Conservation (phyloP, 179 eudicot species). For the Heliamphora pulchella region DNA sequence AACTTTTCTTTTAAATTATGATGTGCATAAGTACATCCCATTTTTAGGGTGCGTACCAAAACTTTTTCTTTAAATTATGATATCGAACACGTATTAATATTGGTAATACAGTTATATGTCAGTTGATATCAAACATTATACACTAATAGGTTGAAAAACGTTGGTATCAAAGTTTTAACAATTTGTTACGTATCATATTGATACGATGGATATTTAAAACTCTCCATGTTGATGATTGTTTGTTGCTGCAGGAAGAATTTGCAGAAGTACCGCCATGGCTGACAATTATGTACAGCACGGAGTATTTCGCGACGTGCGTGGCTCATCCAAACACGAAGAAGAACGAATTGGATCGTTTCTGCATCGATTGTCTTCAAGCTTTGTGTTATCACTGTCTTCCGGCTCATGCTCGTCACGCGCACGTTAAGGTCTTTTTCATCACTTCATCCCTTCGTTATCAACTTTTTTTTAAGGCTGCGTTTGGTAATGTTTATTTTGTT, state of each 20-base stretch:
- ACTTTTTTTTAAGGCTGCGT: too few species aligned
- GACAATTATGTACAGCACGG: not conserved
- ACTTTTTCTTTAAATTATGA: too few species aligned
- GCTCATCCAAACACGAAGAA: constrained; percentile 9
- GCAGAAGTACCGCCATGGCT: constrained; percentile 14
- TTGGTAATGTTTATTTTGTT: too few species aligned
- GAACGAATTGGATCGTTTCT: constrained; percentile 15
- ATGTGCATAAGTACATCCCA: too few species aligned
- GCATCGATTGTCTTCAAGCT: constrained; percentile 4
- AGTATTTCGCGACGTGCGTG: not conserved
- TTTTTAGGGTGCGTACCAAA: too few species aligned
- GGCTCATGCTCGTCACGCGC: constrained; percentile 7
- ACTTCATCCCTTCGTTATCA: too few species aligned
- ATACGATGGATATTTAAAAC: not conserved
- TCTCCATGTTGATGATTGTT: not conserved
- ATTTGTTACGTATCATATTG: not conserved
- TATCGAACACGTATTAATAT: too few species aligned
- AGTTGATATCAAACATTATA: too few species aligned
- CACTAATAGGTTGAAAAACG: too few species aligned
- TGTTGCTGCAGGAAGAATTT: not conserved
- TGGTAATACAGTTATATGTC: too few species aligned
- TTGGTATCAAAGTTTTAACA: too few species aligned
- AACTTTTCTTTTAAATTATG: too few species aligned
- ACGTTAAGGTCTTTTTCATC: constrained; percentile 11
- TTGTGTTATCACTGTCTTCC: constrained; percentile 9